Conservation (phyloP, 148 eudicot species). For the Rhododendron williamsianum region DNA sequence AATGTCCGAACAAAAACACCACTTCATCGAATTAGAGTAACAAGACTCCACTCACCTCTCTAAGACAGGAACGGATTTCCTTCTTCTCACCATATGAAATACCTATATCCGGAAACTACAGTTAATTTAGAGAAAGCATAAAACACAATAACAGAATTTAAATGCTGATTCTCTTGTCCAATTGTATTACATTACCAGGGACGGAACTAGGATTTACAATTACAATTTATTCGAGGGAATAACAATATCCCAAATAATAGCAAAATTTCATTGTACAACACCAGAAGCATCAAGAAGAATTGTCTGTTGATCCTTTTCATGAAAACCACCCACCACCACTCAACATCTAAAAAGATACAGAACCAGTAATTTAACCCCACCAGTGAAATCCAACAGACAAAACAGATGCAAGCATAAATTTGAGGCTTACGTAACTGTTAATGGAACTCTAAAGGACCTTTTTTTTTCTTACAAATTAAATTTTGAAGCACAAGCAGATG, state of each 20-base stretch:
- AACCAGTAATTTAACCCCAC: background rate
- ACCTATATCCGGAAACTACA: constrained; percentile 31
- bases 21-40: background rate
- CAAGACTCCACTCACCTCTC: constrained; percentile 44
- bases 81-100: constrained; percentile 78
- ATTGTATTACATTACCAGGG: background rate
- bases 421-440: background rate
- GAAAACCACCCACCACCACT: background rate
- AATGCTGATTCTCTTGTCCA: background rate
- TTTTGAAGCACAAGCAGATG: background rate
- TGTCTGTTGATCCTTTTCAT: background rate
- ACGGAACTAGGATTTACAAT: no score
- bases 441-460: background rate
- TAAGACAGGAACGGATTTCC: constrained; percentile 68
- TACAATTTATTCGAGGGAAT: background rate
- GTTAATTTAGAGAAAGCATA: background rate
- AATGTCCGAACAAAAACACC: background rate
- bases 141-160: background rate
- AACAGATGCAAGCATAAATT: background rate
- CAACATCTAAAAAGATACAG: background rate
- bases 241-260: background rate
- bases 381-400: background rate
- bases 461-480: background rate
- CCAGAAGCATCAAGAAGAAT: background rate
- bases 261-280: background rate